phyloP scores from a whole-genome alignment of 257 asterid genomes.

The Anisodus acutangulus region DNA sequence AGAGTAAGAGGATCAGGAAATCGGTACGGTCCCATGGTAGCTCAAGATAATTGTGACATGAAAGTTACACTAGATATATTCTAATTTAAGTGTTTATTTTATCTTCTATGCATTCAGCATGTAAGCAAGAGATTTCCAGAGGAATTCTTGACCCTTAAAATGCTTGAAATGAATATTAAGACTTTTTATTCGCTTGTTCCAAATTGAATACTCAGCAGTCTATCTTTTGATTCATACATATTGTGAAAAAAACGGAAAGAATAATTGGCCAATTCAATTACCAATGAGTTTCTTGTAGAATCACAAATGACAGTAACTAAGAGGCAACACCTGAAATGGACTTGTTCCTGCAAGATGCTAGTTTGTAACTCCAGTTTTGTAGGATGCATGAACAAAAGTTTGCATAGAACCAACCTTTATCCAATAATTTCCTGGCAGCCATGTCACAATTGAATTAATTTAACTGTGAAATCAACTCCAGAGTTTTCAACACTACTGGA shows the following conservation, averaged over 20 bases:
- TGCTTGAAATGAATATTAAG: not conserved
- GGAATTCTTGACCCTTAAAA: slow-evolving; percentile 9
- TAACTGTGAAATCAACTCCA: not conserved
- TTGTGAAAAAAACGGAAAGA: not conserved
- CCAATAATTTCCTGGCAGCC: too few relatives aligned
- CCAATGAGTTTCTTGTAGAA: not conserved
- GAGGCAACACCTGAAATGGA: not conserved
- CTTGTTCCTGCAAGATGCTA: not conserved
- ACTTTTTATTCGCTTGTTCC: not conserved
- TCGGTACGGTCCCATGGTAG: not conserved
- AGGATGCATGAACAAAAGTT: not conserved
- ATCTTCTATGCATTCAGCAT: not conserved
- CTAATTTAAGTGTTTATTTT: not conserved
- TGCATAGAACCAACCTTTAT: too few relatives aligned
- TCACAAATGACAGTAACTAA: not conserved
- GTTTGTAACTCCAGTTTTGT: not conserved
- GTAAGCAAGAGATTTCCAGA: not conserved
- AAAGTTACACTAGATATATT: not conserved
- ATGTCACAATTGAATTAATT: too few relatives aligned
- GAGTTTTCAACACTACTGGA: not conserved
- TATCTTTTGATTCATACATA: too few relatives aligned
- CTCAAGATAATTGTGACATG: slow-evolving; percentile 15
- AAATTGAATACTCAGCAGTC: not conserved
- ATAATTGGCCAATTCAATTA: not conserved
- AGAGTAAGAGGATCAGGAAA: slow-evolving; percentile 13